Evolutionary conservation across 2,329 filamentous ascomycete genomes (phyloP), one percentile per base, ranked within the genome.

Genomic region (Orbilia quercus): DNA sequence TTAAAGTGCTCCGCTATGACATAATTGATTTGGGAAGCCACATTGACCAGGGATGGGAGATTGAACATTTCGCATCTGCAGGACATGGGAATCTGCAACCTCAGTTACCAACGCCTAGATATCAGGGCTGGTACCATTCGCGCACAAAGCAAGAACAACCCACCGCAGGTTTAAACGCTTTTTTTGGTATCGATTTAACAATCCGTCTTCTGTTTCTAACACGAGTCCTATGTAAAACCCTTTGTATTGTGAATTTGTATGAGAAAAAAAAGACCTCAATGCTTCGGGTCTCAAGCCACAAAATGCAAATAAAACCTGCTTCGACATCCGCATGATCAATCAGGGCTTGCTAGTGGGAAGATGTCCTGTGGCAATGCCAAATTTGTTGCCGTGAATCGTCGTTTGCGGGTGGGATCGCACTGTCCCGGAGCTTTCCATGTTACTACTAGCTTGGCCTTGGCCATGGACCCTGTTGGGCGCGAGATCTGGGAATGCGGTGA

Each of bases 361-460:
- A 42, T 51, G n/a, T 14, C n/a, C 22, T 47, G 40, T 42, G 36
- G 53, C 34, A 42, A 42, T 34, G 18, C 38, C 55, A 22, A 63
- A 47, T 57, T 63, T 63, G 57, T 57, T 28, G 23, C 51, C 44
- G 44, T 18, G 31, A 70, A 63, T 57, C 50, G 58, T 63, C 38
- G 54, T 60, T 69, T 67, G 44, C 38, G 38, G 63, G 53, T 20
- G 28, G 58, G 55, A 67, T 65, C 63, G 64, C 47, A 45, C 55
- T 50, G 60, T 54, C 40, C 62, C 65, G 55, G 65, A 57, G 65
- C 40, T 57, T 70, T 62, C 65, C 65, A 50, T 36, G 23, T 62
- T 25, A 23, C n/a, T 18, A 22, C 28, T 5, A 14, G 16, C 22
- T 25, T 28, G 20, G 18, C 28, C 36, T 45, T 5, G 47, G 23